Evolutionary conservation across 768 basidiomycete genomes (phyloP).

Genomic region (Scleroderma citrinum): DNA sequence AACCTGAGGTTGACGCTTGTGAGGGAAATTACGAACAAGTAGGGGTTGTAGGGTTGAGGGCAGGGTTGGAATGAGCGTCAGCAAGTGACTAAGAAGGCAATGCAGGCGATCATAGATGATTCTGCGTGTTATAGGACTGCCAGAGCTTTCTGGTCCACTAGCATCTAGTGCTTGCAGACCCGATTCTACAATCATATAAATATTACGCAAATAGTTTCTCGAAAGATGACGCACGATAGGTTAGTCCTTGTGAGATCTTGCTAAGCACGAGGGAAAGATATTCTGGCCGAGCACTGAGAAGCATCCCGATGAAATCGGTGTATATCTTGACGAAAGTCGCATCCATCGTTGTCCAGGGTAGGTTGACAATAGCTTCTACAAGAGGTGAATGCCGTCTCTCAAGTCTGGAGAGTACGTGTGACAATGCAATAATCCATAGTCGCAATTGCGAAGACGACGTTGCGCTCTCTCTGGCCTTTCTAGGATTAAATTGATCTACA

Average conservation of each 20-base stretch:
- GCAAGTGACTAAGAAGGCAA: conserved; percentile 76
- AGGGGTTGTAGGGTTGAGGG: conserved; percentile 83
- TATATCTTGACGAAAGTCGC: conserved; percentile 81
- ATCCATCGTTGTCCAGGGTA: conserved; percentile 95
- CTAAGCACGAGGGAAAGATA: conserved; percentile 81
- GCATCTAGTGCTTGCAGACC: conserved; percentile 58
- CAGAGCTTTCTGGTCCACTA: conserved; percentile 56
- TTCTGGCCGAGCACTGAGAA: conserved; percentile 87
- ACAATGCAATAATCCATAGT: conserved; percentile 79
- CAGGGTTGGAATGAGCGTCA: conserved; percentile 87
- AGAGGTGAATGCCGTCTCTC: conserved; percentile 75
- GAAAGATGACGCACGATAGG: conserved; percentile 63
- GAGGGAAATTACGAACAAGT: conserved; percentile 81
- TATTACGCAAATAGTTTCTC: conserved; percentile 3
- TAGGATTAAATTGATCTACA: conserved; percentile 74
- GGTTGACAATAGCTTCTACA: conserved; percentile 77
- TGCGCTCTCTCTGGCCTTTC: conserved; percentile 29
- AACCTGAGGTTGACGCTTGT: conserved; percentile 80
- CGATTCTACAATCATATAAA: conserved; percentile 47
- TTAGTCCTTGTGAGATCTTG: conserved; percentile 80
- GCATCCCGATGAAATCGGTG: conserved; percentile 83
- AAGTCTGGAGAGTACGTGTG: conserved; percentile 87
- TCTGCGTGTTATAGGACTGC: conserved; percentile 70
- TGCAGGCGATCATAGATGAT: conserved; percentile 85
- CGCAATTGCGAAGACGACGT: conserved; percentile 52